Percentiles rank a stretch among this genome's conserved stretches.
phyloP scores from a whole-genome alignment of 352 stramenopile species.

The Achlya hypogyna region DNA sequence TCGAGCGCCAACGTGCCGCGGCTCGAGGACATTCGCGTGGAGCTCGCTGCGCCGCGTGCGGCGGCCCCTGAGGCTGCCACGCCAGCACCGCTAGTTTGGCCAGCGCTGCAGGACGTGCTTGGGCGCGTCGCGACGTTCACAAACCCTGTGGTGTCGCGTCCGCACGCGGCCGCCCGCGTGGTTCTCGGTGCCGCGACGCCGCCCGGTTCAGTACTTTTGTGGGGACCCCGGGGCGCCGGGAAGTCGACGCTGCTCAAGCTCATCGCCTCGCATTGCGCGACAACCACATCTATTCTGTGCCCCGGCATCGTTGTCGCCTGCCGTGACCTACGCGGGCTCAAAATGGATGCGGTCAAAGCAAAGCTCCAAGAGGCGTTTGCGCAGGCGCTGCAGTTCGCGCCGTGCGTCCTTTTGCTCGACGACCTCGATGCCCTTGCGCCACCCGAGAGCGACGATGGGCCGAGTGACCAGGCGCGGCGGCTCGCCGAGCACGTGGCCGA shows the following conservation, averaged over 20 bases:
- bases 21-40: neutral
- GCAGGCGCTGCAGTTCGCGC: slow-evolving; percentile 33
- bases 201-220: slow-evolving; percentile 50
- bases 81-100: neutral
- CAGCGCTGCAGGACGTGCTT: neutral
- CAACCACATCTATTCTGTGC: slow-evolving; percentile 30
- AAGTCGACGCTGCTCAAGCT: slow-evolving; percentile 66
- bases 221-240: slow-evolving; percentile 63
- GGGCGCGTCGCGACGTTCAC: neutral
- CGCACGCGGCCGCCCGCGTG: slow-evolving; percentile 44
- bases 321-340: slow-evolving; percentile 63
- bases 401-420: slow-evolving; percentile 64
- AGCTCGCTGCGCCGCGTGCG: neutral
- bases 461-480: slow-evolving; percentile 71
- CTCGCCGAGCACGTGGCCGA: slow-evolving; percentile 68
- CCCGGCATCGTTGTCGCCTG: slow-evolving; percentile 50
- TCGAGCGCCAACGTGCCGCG: neutral
- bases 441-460: slow-evolving; percentile 62
- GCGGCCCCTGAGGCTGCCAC: neutral
- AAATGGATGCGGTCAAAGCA: slow-evolving; percentile 79
- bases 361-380: slow-evolving; percentile 51
- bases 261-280: slow-evolving; percentile 31
- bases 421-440: slow-evolving; percentile 78
- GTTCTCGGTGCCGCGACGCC: slow-evolving; percentile 40
- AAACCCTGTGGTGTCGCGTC: slow-evolving; percentile 32